A percentile compares a stretch with the other conserved stretches of the same genome.
phyloP scores from a whole-genome alignment of 2,329 filamentous ascomycete genomes.

The Zymoseptoria ardabiliae region DNA sequence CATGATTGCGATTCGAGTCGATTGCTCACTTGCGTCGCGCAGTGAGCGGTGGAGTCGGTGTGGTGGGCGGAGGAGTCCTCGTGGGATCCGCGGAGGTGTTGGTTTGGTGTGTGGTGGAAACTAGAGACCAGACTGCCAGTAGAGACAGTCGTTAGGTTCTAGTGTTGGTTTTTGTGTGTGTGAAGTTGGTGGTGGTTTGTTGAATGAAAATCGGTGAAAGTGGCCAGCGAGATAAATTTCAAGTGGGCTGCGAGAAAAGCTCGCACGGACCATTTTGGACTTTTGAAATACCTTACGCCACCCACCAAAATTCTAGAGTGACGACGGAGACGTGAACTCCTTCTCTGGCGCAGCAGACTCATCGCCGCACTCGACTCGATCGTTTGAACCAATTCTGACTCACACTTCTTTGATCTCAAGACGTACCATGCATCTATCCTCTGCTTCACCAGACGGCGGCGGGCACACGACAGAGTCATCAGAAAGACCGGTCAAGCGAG shows the following conservation, averaged over 20 bases:
- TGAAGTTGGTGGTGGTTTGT: slow-evolving; percentile 2
- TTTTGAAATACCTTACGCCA: too few relatives aligned
- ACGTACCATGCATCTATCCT: not conserved
- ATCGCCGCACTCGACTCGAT: not conserved
- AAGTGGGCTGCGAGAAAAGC: not conserved
- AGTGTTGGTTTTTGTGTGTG: slow-evolving; percentile 22
- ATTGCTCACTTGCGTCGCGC: slow-evolving; percentile 63
- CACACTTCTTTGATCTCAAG: not conserved
- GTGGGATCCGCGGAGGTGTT: slow-evolving; percentile 33
- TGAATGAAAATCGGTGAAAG: not conserved
- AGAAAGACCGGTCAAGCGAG: slow-evolving; percentile 14
- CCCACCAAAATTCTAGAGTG: not conserved
- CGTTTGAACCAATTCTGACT: not conserved
- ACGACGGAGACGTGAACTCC: not conserved
- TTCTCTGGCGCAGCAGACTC: not conserved
- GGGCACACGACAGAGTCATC: slow-evolving; percentile 9
- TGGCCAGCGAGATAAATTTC: slow-evolving; percentile 1
- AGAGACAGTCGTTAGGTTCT: slow-evolving; percentile 40
- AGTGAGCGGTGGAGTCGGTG: slow-evolving; percentile 52
- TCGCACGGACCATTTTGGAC: not conserved
- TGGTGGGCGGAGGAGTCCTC: slow-evolving; percentile 35
- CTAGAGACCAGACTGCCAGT: slow-evolving; percentile 44
- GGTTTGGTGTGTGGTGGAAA: slow-evolving; percentile 26
- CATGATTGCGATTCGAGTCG: slow-evolving; percentile 71
- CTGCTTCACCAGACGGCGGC: not conserved